A percentile compares a stretch with the other conserved stretches of the same genome.
Evolutionary conservation across 768 basidiomycete species (phyloP).

Genomic region (Termitomyces bulborhizus): DNA sequence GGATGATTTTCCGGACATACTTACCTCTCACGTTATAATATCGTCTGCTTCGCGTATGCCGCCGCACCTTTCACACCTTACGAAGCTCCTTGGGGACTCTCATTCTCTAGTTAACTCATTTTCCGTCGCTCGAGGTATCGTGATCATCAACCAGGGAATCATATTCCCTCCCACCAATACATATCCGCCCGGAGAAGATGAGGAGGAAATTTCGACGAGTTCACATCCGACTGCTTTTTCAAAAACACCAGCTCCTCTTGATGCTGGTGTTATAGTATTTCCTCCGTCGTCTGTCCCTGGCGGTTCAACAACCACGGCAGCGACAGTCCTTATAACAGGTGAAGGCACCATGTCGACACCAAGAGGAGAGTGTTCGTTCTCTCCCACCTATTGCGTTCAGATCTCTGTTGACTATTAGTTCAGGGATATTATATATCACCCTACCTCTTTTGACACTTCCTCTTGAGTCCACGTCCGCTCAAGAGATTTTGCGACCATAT

Average conservation of each 20-base stretch:
- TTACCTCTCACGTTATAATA: conserved; percentile 51
- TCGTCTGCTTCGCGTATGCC: conserved; percentile 36
- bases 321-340: conserved; percentile 63
- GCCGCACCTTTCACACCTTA: conserved; percentile 16
- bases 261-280: conserved; percentile 69
- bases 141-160: conserved; percentile 31
- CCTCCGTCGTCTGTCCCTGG: conserved; percentile 57
- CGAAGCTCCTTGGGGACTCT: conserved; percentile 11
- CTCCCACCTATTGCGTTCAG: neutral
- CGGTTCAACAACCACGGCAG: conserved; percentile 43
- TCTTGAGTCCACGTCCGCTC: conserved; percentile 21
- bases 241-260: conserved; percentile 26
- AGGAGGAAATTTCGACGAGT: conserved; percentile 20
- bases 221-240: conserved; percentile 4
- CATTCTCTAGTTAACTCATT: neutral
- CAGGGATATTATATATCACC: conserved; percentile 57
- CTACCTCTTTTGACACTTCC: conserved; percentile 35
- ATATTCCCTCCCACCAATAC: conserved; percentile 16
- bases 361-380: conserved; percentile 57
- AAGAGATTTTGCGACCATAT: conserved; percentile 50
- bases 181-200: conserved; percentile 4
- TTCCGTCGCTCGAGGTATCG: conserved; percentile 25
- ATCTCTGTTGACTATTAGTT: conserved; percentile 5
- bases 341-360: conserved; percentile 73
- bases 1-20: conserved; percentile 53